A percentile compares a stretch with the other conserved stretches of the same genome.
These are phyloP conservation scores for Trypanosoma rangeli DNA, from an alignment of 208 protist species.

Conservation along the genomic window DNA sequence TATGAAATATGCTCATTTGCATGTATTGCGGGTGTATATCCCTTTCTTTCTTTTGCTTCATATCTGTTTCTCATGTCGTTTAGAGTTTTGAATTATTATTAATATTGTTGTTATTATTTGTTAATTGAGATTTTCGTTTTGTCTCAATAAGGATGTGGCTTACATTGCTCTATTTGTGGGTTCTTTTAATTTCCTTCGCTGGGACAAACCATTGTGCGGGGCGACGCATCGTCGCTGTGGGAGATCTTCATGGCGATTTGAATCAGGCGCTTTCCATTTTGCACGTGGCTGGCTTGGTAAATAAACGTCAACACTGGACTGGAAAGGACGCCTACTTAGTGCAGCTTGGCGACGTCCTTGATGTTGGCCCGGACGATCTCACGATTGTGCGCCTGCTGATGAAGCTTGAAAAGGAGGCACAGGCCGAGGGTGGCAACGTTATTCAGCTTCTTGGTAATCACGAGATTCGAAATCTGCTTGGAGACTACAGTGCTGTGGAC, in stretches of 20 bases:
- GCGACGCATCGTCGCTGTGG: constrained; percentile 72
- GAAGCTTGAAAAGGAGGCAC: constrained; percentile 68
- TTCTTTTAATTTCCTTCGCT: constrained; percentile 5
- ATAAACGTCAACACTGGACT: constrained; percentile 75
- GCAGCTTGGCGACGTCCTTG: constrained; percentile 92
- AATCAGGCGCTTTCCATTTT: constrained; percentile 74
- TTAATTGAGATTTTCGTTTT: constrained; percentile 7
- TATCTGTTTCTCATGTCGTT: not conserved
- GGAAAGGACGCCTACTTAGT: constrained; percentile 77
- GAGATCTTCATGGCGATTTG: constrained; percentile 88
- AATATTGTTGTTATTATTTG: too few species aligned
- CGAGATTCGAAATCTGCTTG: constrained; percentile 88
- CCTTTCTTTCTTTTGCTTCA: not conserved
- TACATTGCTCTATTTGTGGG: constrained; percentile 15
- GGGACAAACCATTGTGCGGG: constrained; percentile 17
- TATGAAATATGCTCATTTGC: not conserved
- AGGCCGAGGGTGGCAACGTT: constrained; percentile 70
- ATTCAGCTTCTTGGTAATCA: constrained; percentile 91
- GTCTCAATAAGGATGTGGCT: constrained; percentile 5
- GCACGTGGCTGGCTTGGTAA: constrained; percentile 64
- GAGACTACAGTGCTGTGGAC: constrained; percentile 80
- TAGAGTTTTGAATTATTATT: not conserved
- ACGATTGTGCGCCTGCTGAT: constrained; percentile 81
- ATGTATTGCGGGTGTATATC: not conserved
- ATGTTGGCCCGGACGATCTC: constrained; percentile 85